Conservation (phyloP, 129 eudicot species). For the Artemisia annua region DNA sequence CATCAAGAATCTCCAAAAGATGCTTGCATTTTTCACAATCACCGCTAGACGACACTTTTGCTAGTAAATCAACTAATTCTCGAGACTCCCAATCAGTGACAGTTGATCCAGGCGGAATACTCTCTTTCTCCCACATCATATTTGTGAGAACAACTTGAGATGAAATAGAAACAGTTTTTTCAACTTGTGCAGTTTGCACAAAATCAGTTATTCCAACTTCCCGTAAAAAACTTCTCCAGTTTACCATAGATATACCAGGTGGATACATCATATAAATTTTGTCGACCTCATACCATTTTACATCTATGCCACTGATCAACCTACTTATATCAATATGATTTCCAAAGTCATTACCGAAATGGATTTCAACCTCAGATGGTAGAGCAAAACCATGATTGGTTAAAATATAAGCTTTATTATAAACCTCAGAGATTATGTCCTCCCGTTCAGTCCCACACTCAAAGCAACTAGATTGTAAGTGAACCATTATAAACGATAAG, state of each 20-base stretch:
- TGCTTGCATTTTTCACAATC: slow-evolving; percentile 49
- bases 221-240: slow-evolving; percentile 71
- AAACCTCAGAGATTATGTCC: slow-evolving; percentile 54
- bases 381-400: slow-evolving; percentile 73
- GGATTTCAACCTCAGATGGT: slow-evolving; percentile 59
- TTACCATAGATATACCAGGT: slow-evolving; percentile 38
- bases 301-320: slow-evolving; percentile 53
- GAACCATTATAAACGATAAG: slow-evolving; percentile 71
- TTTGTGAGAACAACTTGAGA: slow-evolving; percentile 31
- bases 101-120: slow-evolving; percentile 39
- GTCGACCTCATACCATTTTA: slow-evolving; percentile 74
- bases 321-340: slow-evolving; percentile 49
- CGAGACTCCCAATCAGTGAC: slow-evolving; percentile 76
- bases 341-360: slow-evolving; percentile 61
- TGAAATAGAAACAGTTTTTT: slow-evolving; percentile 46
- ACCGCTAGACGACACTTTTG: slow-evolving; percentile 41
- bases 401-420: slow-evolving; percentile 53
- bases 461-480: slow-evolving; percentile 64
- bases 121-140: slow-evolving; percentile 35
- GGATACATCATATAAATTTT: slow-evolving; percentile 55
- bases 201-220: slow-evolving; percentile 77
- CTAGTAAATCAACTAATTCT: slow-evolving; percentile 56
- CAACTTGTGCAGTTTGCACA: slow-evolving; percentile 54
- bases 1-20: slow-evolving; percentile 71
- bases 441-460: slow-evolving; percentile 62